Conservation (phyloP, 2,329 filamentous ascomycete species). For the Paraphoma chrysanthemicola region DNA sequence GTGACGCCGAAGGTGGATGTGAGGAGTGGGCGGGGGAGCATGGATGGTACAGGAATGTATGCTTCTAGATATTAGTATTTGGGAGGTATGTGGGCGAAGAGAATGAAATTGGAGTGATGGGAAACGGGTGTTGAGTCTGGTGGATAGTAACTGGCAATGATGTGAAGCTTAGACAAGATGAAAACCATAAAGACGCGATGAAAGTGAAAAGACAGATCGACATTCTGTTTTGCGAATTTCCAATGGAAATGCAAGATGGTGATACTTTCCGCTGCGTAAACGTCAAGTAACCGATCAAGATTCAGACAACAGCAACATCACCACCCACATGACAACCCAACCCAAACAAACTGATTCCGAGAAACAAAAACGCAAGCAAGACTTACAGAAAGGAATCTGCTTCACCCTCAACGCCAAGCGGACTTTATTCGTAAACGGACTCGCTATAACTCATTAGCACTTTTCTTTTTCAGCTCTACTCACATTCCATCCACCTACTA, state of each 20-base stretch:
- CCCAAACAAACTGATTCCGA: no score
- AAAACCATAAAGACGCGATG: background rate
- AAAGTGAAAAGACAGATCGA: background rate
- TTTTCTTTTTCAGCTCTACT: no score
- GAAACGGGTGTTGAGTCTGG: no score
- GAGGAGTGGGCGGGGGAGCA: conserved; percentile 50
- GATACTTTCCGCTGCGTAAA: no score
- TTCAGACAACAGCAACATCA: no score
- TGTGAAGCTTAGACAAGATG: background rate
- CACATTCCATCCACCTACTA: no score
- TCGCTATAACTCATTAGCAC: conserved; percentile 24
- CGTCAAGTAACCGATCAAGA: no score
- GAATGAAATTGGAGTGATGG: background rate
- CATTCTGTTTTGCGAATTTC: no score
- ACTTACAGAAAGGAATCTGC: conserved; percentile 45
- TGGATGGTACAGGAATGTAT: conserved; percentile 49
- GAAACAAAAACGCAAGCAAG: no score
- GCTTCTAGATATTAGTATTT: conserved; percentile 10
- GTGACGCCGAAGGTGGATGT: conserved; percentile 44
- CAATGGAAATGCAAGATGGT: no score
- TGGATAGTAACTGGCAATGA: no score
- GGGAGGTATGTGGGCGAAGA: background rate
- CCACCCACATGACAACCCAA: no score
- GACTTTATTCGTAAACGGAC: conserved; percentile 48
- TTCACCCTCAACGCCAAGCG: conserved; percentile 46